Evolutionary conservation across 441 rosid species (phyloP), one percentile per base, ranked within the genome.

Genomic region (Populus hybrid): DNA sequence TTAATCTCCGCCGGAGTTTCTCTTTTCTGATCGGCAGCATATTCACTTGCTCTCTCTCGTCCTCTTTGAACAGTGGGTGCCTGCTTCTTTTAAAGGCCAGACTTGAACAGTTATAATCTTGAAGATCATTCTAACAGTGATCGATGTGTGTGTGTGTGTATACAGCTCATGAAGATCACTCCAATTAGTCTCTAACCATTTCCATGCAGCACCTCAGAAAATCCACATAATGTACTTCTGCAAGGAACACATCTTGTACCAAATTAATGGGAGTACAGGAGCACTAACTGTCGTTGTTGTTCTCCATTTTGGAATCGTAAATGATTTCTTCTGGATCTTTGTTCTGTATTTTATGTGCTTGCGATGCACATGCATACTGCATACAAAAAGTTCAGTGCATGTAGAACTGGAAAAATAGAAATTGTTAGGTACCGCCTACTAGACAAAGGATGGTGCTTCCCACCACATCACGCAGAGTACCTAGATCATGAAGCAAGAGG

Each of bases 381-480:
- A 66, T 70, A 67, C 7, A 14, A 28, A 21, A 61, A 67, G 23
- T 35, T 72, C 40, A 42, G 65, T 80, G 77, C 76, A 70, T 24
- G 74, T 69, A 75, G 77, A 77, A 75, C n/a, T 50, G 46, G 75
- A 12, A 77, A 59, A 73, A 64, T 61, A 72, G 71, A 75, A 28
- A 74, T 82, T 81, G 84, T 83, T 85, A 81, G 82, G 83, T 84
- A 81, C 80, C 78, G 79, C 82, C 84, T 81, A 24, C 75, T 80
- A 70, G 80, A 79, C 84, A 83, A 85, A 67, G 79, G 67, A 78
- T 88, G 80, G 84, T 87, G 87, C 86, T 84, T 84, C 81, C 91
- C 82, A 84, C 86, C 80, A 79, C 80, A 75, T 69, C 63, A 79
- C 75, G 73, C 42, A 74, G 40, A 72, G 74, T 32, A 69, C 70